A percentile compares a stretch with the other conserved stretches of the same genome.
Evolutionary conservation across 257 asterid species (phyloP).

Genomic region (Capsicum pubescens): DNA sequence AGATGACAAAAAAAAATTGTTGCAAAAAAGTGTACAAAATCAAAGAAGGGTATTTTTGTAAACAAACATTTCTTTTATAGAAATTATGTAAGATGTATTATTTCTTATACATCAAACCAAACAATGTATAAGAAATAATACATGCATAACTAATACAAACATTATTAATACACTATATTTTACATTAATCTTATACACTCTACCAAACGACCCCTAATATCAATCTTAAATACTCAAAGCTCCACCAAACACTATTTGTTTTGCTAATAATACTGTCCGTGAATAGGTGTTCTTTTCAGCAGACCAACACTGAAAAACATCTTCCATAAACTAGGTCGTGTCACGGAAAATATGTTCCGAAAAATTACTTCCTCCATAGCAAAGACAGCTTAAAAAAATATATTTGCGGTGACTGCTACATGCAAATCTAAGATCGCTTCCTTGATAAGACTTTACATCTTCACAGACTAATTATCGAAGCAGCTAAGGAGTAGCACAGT

Average conservation of each 20-base stretch:
- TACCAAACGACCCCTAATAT: too few relatives aligned
- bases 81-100: too few relatives aligned
- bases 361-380: background rate
- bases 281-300: background rate
- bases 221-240: too few relatives aligned
- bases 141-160: too few relatives aligned
- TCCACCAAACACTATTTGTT: background rate
- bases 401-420: background rate
- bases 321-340: background rate
- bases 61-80: too few relatives aligned
- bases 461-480: background rate
- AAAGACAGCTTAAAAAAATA: background rate
- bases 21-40: too few relatives aligned
- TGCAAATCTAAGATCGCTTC: background rate
- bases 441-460: background rate
- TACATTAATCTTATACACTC: too few relatives aligned
- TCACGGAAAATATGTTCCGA: background rate
- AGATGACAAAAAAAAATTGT: too few relatives aligned
- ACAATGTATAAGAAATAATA: too few relatives aligned
- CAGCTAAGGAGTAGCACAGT: slow-evolving; percentile 10
- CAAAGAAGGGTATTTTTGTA: too few relatives aligned
- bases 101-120: too few relatives aligned
- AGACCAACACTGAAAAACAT: background rate
- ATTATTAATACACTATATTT: too few relatives aligned
- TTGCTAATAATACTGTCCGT: background rate